These are phyloP conservation scores for Wickerhamomyces sp. DNA, from an alignment of 1,139 yeast genomes.

Conservation along the genomic window DNA sequence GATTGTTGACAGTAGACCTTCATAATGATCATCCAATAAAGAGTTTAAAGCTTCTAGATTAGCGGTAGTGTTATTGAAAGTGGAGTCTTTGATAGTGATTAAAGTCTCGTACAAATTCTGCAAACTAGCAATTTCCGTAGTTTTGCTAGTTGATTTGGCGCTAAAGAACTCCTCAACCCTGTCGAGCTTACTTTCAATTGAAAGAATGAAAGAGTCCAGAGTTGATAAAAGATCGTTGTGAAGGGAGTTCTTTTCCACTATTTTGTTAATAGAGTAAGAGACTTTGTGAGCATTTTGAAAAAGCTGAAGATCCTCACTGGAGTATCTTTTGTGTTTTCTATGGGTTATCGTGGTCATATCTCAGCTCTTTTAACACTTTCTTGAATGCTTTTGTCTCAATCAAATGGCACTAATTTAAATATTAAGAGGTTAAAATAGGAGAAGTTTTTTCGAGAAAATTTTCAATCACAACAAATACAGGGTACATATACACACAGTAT, in stretches of 20 bases:
- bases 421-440: no score
- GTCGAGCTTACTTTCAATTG: conserved; percentile 50
- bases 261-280: conserved; percentile 19
- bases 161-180: conserved; percentile 48
- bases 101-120: conserved; percentile 28
- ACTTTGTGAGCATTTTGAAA: conserved; percentile 21
- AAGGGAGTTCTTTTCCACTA: conserved; percentile 28
- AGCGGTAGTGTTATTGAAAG: conserved; percentile 16
- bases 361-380: no score
- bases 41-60: conserved; percentile 45
- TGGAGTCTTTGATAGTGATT: conserved; percentile 21
- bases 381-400: no score
- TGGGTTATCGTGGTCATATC: no score
- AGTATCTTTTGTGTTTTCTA: no score
- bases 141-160: conserved; percentile 25
- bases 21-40: conserved; percentile 54
- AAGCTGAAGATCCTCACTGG: conserved; percentile 20
- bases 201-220: conserved; percentile 46
- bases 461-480: no score
- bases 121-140: conserved; percentile 16
- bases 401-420: no score
- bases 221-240: conserved; percentile 49
- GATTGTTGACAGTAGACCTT: conserved; percentile 35
- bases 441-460: no score
- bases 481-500: no score